Evolutionary conservation across 768 basidiomycete species (phyloP).

Genomic region (Boletus pseudopeckii): DNA sequence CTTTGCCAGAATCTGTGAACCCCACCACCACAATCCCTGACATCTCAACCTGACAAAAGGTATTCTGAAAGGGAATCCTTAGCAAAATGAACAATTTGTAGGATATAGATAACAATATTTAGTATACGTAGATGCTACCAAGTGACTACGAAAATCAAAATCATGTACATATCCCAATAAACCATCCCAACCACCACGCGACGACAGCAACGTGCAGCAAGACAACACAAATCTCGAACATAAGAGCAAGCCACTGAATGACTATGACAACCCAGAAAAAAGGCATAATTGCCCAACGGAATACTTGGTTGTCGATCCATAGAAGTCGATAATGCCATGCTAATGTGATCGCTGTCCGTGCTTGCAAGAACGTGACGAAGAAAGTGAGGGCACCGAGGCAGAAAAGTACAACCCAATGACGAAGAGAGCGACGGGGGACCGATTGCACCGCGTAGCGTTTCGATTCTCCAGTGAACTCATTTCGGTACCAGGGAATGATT

Average conservation of each 20-base stretch:
- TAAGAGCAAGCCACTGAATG: slow-evolving; percentile 64
- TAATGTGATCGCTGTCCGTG: slow-evolving; percentile 55
- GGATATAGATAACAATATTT: slow-evolving; percentile 12
- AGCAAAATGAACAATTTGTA: not conserved
- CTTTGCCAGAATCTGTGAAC: not conserved
- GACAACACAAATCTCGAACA: slow-evolving; percentile 57
- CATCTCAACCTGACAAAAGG: not conserved
- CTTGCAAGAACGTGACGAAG: slow-evolving; percentile 52
- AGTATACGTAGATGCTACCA: slow-evolving; percentile 5
- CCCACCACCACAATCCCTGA: not conserved
- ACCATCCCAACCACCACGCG: slow-evolving; percentile 78
- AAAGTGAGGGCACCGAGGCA: slow-evolving; percentile 49
- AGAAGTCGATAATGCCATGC: slow-evolving; percentile 50
- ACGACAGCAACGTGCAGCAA: slow-evolving; percentile 55
- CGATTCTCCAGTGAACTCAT: slow-evolving; percentile 78
- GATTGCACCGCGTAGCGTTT: slow-evolving; percentile 59
- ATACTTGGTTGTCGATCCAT: slow-evolving; percentile 55
- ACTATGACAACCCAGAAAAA: slow-evolving; percentile 62
- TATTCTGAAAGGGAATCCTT: not conserved
- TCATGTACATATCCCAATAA: slow-evolving; percentile 47
- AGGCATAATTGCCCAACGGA: slow-evolving; percentile 62
- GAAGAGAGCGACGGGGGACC: slow-evolving; percentile 60
- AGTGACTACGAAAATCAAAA: slow-evolving; percentile 7
- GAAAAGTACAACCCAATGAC: slow-evolving; percentile 64
- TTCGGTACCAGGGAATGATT: slow-evolving; percentile 77